Conservation (phyloP, 495 filamentous ascomycete species). For the Beverwykella pulmonaria region DNA sequence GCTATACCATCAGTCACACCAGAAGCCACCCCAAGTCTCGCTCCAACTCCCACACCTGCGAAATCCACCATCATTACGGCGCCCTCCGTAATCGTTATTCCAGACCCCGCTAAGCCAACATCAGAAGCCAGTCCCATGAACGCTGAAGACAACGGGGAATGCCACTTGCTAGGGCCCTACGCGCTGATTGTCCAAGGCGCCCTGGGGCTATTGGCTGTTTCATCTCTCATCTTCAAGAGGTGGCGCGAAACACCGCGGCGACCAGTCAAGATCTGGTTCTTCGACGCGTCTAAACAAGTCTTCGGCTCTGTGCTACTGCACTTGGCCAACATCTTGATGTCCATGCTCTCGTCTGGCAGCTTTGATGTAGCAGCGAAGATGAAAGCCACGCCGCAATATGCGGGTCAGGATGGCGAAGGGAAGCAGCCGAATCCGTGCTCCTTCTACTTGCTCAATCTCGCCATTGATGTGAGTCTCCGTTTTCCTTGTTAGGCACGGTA, state of each 20-base stretch:
- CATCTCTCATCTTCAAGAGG: constrained; percentile 88
- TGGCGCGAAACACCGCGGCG: constrained; percentile 90
- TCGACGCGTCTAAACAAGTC: constrained; percentile 97
- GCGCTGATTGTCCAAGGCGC: constrained; percentile 87
- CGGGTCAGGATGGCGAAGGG: constrained; percentile 48
- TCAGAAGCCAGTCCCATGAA: constrained; percentile 38
- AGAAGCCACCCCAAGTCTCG: background rate
- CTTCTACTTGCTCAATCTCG: constrained; percentile 91
- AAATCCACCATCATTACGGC: background rate
- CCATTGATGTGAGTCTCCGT: constrained; percentile 79
- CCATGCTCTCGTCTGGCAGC: constrained; percentile 85
- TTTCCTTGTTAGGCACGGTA: background rate
- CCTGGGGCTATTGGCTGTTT: constrained; percentile 78
- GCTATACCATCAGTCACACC: background rate
- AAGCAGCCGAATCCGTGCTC: constrained; percentile 91
- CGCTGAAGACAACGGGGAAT: constrained; percentile 64
- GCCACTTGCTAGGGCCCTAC: constrained; percentile 79
- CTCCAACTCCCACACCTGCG: constrained; percentile 9
- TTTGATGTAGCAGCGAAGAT: constrained; percentile 51
- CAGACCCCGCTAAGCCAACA: constrained; percentile 5
- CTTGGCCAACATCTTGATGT: constrained; percentile 89
- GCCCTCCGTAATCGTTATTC: constrained; percentile 19
- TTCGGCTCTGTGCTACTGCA: constrained; percentile 89
- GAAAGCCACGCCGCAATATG: constrained; percentile 28
- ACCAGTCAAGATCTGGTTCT: constrained; percentile 92